A percentile compares a stretch with the other conserved stretches of the same genome.
Evolutionary conservation across 352 stramenopile genomes (phyloP).

Genomic region (Pythium oligandrum): DNA sequence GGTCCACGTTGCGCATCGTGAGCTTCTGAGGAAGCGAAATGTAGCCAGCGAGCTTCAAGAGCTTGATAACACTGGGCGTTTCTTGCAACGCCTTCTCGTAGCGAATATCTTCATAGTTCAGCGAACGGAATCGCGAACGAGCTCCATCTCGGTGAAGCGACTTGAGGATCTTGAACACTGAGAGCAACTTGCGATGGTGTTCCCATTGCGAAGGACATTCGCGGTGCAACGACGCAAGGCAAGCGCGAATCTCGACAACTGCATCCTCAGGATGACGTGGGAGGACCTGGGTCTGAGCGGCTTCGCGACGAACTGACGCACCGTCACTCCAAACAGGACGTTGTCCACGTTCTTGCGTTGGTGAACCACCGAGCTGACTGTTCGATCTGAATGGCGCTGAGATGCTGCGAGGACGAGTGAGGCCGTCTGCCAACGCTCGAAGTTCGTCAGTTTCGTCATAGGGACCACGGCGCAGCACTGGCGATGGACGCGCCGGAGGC

Average conservation of each 20-base stretch:
- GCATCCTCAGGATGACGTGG: slow-evolving; percentile 24
- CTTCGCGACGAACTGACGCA: slow-evolving; percentile 24
- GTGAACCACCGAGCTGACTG: slow-evolving; percentile 27
- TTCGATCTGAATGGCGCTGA: slow-evolving; percentile 45
- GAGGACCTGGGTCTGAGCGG: slow-evolving; percentile 29
- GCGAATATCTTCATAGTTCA: slow-evolving; percentile 67
- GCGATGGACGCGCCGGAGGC: background rate
- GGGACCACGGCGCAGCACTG: slow-evolving; percentile 5
- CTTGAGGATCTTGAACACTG: slow-evolving; percentile 64
- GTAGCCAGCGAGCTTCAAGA: slow-evolving; percentile 74
- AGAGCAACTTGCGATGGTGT: slow-evolving; percentile 54
- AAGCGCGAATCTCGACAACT: slow-evolving; percentile 44
- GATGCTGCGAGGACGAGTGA: slow-evolving; percentile 58
- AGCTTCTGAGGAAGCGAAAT: slow-evolving; percentile 68
- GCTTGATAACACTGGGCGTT: slow-evolving; percentile 68
- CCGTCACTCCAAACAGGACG: slow-evolving; percentile 63
- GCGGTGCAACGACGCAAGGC: slow-evolving; percentile 46
- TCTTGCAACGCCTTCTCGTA: slow-evolving; percentile 63
- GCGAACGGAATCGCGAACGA: slow-evolving; percentile 57
- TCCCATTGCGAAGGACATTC: slow-evolving; percentile 66
- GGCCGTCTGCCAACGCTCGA: slow-evolving; percentile 49
- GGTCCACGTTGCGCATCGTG: slow-evolving; percentile 67
- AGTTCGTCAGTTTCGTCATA: slow-evolving; percentile 56
- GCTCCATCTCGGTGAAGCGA: slow-evolving; percentile 61
- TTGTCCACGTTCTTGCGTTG: slow-evolving; percentile 28